A percentile compares a stretch with the other conserved stretches of the same genome.
phyloP scores from a whole-genome alignment of 148 eudicot species.

The Tetragonia tetragonoides region DNA sequence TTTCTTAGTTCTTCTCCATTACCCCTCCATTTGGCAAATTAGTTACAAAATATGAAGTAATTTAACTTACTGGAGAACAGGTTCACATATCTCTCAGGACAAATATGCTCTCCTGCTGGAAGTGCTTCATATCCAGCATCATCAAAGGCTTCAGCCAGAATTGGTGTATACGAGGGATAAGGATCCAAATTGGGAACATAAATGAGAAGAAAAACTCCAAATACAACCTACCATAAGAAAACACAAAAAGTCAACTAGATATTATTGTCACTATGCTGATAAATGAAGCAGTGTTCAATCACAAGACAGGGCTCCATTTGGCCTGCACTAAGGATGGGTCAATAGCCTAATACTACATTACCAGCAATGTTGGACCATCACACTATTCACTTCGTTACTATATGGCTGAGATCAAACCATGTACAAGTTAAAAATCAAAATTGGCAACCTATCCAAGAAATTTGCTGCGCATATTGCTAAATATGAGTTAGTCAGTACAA shows the following conservation, averaged over 20 bases:
- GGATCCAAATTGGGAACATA: constrained; percentile 65
- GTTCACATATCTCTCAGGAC: constrained; percentile 70
- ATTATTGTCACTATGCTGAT: background rate
- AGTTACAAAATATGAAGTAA: background rate
- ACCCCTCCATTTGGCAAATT: background rate
- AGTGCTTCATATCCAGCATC: constrained; percentile 68
- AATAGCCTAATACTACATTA: too few relatives aligned
- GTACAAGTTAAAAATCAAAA: too few relatives aligned
- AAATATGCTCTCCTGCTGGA: constrained; percentile 66
- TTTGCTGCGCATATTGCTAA: too few relatives aligned
- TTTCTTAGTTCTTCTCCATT: background rate
- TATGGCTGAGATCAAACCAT: background rate
- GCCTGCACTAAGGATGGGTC: background rate
- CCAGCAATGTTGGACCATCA: background rate
- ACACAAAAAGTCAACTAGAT: background rate
- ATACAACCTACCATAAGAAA: constrained; percentile 46
- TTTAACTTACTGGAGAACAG: constrained; percentile 58
- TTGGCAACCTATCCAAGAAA: too few relatives aligned
- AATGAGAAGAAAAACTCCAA: constrained; percentile 56
- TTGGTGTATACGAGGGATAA: constrained; percentile 58
- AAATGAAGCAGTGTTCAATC: background rate
- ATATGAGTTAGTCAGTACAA: too few relatives aligned
- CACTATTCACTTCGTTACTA: background rate
- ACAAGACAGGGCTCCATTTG: background rate
- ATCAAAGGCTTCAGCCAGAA: constrained; percentile 45